Evolutionary conservation across 176 grass and related monocot species (phyloP).

Genomic region (Avena insularis): DNA sequence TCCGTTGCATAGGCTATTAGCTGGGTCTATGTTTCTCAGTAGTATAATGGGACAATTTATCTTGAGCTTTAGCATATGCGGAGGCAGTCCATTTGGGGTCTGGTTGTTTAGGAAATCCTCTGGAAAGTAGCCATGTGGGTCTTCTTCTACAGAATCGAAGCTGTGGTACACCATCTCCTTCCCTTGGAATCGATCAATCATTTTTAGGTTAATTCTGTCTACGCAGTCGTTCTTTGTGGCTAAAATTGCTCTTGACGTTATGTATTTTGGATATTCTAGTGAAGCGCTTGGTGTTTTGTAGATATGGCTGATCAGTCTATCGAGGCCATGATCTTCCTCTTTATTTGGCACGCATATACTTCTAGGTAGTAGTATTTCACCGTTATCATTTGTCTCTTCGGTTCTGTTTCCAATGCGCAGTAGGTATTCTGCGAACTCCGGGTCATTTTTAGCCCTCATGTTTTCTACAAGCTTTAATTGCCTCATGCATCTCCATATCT

Average conservation of each 20-base stretch:
- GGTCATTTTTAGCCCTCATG: not conserved
- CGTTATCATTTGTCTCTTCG: not conserved
- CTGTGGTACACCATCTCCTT: constrained; percentile 11
- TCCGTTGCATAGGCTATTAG: not conserved
- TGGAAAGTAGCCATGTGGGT: not conserved
- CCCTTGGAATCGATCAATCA: not conserved
- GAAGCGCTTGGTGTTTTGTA: too few relatives aligned
- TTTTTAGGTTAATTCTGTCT: constrained; percentile 21
- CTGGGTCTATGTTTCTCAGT: not conserved
- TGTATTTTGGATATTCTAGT: too few relatives aligned
- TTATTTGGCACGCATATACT: not conserved
- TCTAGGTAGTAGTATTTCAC: not conserved
- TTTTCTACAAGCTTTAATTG: not conserved
- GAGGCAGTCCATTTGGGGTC: not conserved
- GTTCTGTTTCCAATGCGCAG: not conserved
- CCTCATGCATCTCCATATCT: not conserved
- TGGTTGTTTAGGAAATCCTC: not conserved
- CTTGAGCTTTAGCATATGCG: too few relatives aligned
- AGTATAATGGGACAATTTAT: too few relatives aligned
- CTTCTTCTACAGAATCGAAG: not conserved
- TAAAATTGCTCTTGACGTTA: too few relatives aligned
- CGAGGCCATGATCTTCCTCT: not conserved
- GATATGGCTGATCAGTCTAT: not conserved
- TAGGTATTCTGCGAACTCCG: not conserved
- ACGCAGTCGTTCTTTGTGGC: not conserved